Evolutionary conservation across 176 grass and related monocot species (phyloP).

Genomic region (Pontederia crassipes): DNA sequence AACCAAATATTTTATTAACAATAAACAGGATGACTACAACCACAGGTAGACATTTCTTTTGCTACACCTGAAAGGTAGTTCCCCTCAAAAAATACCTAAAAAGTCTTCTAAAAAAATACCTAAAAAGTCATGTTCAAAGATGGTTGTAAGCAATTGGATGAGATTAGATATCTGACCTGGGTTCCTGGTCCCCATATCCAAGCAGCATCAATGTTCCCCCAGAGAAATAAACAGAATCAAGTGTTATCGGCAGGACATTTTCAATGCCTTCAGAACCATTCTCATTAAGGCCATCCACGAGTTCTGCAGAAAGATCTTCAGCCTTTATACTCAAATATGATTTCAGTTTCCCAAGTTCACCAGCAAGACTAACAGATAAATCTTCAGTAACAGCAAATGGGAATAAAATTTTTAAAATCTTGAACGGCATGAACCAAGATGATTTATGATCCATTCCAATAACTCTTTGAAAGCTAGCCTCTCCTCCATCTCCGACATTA

Average conservation of each 20-base stretch:
- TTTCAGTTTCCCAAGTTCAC: constrained; percentile 51
- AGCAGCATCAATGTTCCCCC: constrained; percentile 81
- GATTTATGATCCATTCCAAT: constrained; percentile 35
- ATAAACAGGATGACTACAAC: too few relatives aligned
- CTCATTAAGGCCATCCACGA: constrained; percentile 41
- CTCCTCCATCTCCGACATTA: constrained; percentile 21
- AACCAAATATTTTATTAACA: too few relatives aligned
- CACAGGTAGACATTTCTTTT: too few relatives aligned
- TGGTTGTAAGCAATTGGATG: background rate
- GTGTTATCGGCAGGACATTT: constrained; percentile 50
- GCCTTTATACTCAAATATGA: constrained; percentile 50
- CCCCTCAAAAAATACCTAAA: too few relatives aligned
- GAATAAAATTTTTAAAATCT: constrained; percentile 19
- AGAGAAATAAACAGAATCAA: constrained; percentile 87
- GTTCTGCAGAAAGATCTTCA: constrained; percentile 53
- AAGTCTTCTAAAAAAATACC: too few relatives aligned
- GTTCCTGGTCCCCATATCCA: constrained; percentile 87
- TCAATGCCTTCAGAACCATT: constrained; percentile 41
- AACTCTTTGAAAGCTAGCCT: constrained; percentile 2
- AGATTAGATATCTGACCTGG: constrained; percentile 35
- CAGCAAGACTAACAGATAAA: constrained; percentile 33
- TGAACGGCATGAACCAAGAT: constrained; percentile 39
- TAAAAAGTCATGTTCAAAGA: too few relatives aligned
- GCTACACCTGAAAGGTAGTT: too few relatives aligned
- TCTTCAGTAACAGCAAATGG: constrained; percentile 17